Evolutionary conservation across 202 grass and related monocot species (phyloP), one percentile per base, ranked within the genome.

Genomic region (Hordeum pubiflorum): DNA sequence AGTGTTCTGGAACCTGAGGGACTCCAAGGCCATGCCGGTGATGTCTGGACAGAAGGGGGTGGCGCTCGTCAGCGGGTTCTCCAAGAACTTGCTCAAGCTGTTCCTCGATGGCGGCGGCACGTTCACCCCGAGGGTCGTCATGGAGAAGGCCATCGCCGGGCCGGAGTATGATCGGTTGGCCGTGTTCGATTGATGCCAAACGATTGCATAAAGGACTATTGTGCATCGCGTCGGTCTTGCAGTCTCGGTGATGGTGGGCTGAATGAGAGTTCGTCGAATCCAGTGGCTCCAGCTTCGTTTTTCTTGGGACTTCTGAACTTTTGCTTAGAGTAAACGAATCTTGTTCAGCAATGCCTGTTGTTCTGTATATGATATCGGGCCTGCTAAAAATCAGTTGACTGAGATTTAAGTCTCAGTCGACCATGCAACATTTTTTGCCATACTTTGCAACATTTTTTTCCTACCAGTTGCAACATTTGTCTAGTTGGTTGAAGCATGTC

Each of bases 1-100:
- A 38, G 90, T 93, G 87, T 93, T 89, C 82, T 93, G 84, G 87
- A 93, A 93, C 64, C 62, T 93, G 58, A 32, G 81, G 56, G 84
- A 82, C 32, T 87, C 91, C 23, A 85, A 67, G 70, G 75, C 77
- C n/a, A 72, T 80, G 74, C 91, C 91, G 22, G 87, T 89, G 27
- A 71, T 63, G 17, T 69, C 84, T 13, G 73, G 29, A 2, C 77
- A 89, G 84, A 79, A 89, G 1, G 91, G 87, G 54, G 91, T 85
- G 33, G 87, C 84, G 17, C 65, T 93, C 0, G 84, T 93, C 52
- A 93, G 91, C 9, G 87, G 91, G 0, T 93, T 89, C 58, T 89
- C 91, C 38, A 93, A 93, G 85, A 93, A 93, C 66, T 17, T 87
- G 59, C 31, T 93, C 44, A 93, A 87, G 77, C 4, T 93, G 23